Evolutionary conservation across 768 basidiomycete species (phyloP), one percentile per base, ranked within the genome.

Genomic region (Mycena sanguinolenta): DNA sequence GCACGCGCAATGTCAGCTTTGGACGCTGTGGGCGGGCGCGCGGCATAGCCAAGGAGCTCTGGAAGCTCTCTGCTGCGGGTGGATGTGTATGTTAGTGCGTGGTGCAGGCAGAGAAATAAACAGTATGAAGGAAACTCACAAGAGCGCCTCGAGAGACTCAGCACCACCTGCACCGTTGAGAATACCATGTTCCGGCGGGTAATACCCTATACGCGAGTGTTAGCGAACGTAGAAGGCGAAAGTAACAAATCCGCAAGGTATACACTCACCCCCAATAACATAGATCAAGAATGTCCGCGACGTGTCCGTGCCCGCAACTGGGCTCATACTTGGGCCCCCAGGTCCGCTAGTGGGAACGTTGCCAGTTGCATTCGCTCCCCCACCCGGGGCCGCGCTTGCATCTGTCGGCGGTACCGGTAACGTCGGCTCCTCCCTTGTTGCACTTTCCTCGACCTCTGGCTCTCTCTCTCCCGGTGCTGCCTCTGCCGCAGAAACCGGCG

Each of bases 241-340:
- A 52, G 25, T 28, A 21, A 44, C 4, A 52, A 46, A n/a, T n/a
- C n/a, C n/a, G n/a, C n/a, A n/a, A n/a, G n/a, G n/a, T n/a, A n/a
- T n/a, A n/a, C 49, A 21, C 86, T 58, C 70, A 89, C 92, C 93
- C 59, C 94, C 93, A 77, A 95, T 94, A 69, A 97, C 95, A 81
- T 95, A 96, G 65, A 97, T 95, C 79, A 96, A 84, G 81, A 96
- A 96, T 21, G 94, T 96, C 72, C 94, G 82, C 53, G 90, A 90
- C 9, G 69, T 21, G 25, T 75, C 76, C 73, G 34, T 53, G 2
- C 36, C 60, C 21, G 16, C 30, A n/a, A n/a, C n/a, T n/a, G n/a
- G n/a, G n/a, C n/a, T n/a, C n/a, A n/a, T n/a, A n/a, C n/a, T n/a
- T n/a, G n/a, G n/a, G 19, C 7, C 14, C 19, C 46, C 46, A 2